Percentiles rank a stretch among this genome's conserved stretches.
These are phyloP conservation scores for Vitis rupestris DNA, from an alignment of 164 flowering plant species.

Conservation along the genomic window DNA sequence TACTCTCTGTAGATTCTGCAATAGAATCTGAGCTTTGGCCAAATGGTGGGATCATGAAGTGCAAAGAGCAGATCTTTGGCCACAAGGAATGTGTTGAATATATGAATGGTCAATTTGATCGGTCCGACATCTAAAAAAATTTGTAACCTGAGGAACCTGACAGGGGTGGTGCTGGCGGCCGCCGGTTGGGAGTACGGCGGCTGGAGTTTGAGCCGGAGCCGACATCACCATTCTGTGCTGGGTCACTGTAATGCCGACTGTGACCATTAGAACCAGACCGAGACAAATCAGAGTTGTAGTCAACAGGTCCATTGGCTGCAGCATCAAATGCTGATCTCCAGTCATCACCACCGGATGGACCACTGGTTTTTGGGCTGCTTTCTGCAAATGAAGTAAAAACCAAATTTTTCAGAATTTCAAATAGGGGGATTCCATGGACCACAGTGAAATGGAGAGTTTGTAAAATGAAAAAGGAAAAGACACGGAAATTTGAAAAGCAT, in stretches of 20 bases:
- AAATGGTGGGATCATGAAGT: constrained; percentile 6
- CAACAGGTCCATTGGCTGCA: constrained; percentile 75
- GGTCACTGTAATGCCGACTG: constrained; percentile 71
- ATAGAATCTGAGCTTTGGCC: constrained; percentile 7
- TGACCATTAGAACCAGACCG: constrained; percentile 62
- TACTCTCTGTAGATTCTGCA: constrained; percentile 12
- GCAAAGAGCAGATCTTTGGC: constrained; percentile 18
- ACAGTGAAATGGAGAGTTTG: too few relatives aligned
- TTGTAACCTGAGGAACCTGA: constrained; percentile 59
- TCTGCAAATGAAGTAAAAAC: constrained; percentile 38
- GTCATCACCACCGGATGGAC: constrained; percentile 66
- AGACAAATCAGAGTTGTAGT: constrained; percentile 27
- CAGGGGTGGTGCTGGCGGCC: constrained; percentile 83
- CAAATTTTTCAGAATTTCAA: neutral
- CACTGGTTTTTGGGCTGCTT: constrained; percentile 67
- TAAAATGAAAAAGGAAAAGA: too few relatives aligned
- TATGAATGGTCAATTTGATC: constrained; percentile 18
- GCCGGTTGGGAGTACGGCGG: constrained; percentile 83
- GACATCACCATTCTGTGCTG: constrained; percentile 73
- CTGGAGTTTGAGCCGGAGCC: constrained; percentile 60
- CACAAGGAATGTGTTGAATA: constrained; percentile 27
- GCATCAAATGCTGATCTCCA: constrained; percentile 96
- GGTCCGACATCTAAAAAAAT: constrained; percentile 36
- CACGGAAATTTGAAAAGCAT: too few relatives aligned
- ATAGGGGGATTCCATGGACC: too few relatives aligned